Percentiles rank a stretch among this genome's conserved stretches.
Evolutionary conservation across 2,329 filamentous ascomycete genomes (phyloP).

Genomic region (Stylonectria norvegica): DNA sequence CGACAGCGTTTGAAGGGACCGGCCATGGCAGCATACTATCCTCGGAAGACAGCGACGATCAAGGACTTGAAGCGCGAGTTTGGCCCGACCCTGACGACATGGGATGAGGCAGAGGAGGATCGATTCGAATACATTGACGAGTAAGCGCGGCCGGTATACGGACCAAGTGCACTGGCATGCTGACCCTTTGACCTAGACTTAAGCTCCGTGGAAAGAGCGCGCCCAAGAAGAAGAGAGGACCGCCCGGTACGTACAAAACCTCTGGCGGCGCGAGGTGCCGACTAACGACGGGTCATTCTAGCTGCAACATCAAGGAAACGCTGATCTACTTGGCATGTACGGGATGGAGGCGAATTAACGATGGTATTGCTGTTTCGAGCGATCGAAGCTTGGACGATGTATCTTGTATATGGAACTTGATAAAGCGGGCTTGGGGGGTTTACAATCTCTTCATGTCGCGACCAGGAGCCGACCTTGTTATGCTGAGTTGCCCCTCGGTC

Average conservation of each 20-base stretch:
- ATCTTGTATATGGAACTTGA: neutral
- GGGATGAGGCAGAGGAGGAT: slow-evolving; percentile 75
- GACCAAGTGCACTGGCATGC: slow-evolving; percentile 9
- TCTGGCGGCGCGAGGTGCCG: neutral
- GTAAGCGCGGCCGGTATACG: slow-evolving; percentile 38
- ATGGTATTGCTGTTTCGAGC: slow-evolving; percentile 12
- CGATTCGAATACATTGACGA: slow-evolving; percentile 71
- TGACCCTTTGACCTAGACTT: slow-evolving; percentile 47
- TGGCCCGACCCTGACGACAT: slow-evolving; percentile 61
- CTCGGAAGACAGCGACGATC: slow-evolving; percentile 67
- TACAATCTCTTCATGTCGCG: too few species aligned
- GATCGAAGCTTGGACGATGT: slow-evolving; percentile 1
- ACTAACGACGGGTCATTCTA: slow-evolving; percentile 17
- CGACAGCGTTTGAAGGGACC: slow-evolving; percentile 86
- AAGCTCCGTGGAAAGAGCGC: slow-evolving; percentile 81
- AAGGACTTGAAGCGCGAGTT: slow-evolving; percentile 71
- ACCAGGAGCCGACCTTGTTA: too few species aligned
- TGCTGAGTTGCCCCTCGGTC: too few species aligned
- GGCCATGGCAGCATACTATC: slow-evolving; percentile 82
- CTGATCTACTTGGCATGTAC: slow-evolving; percentile 19
- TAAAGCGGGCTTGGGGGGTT: slow-evolving; percentile 1
- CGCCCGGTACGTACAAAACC: slow-evolving; percentile 33
- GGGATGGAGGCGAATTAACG: too few species aligned
- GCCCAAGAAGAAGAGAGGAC: slow-evolving; percentile 79
- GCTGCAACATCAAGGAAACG: slow-evolving; percentile 31